These are phyloP conservation scores for Fusarium sp. DNA, from an alignment of 2,329 filamentous ascomycete genomes.

Conservation along the genomic window DNA sequence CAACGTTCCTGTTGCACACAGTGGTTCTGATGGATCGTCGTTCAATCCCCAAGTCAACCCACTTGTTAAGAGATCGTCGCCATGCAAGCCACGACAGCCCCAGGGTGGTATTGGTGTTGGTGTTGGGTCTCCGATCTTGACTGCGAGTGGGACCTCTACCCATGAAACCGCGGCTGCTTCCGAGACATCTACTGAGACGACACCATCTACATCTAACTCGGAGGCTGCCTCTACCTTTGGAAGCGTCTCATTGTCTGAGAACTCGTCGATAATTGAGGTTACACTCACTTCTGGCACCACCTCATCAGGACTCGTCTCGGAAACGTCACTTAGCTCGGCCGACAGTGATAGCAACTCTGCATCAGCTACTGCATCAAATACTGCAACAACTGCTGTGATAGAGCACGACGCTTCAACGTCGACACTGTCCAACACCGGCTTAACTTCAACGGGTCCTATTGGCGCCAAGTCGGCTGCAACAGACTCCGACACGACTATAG, in stretches of 20 bases:
- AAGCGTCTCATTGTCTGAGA: not conserved
- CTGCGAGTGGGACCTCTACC: not conserved
- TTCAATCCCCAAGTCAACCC: not conserved
- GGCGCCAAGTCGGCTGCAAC: not conserved
- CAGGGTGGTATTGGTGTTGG: not conserved
- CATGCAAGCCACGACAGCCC: slow-evolving; percentile 7
- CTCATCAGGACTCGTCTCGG: not conserved
- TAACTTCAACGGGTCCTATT: not conserved
- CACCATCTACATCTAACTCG: not conserved
- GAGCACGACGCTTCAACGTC: not conserved
- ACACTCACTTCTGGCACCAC: not conserved
- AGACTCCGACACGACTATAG: not conserved
- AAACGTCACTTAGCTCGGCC: not conserved
- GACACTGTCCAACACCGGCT: not conserved
- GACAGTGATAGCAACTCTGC: not conserved
- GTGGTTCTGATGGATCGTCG: not conserved
- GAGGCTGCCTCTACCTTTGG: not conserved
- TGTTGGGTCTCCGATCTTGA: not conserved
- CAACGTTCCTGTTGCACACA: not conserved
- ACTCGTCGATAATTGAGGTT: not conserved
- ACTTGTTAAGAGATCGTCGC: slow-evolving; percentile 5
- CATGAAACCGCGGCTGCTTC: not conserved
- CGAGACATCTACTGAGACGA: not conserved
- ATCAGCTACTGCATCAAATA: not conserved
- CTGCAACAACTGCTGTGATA: not conserved